phyloP scores from a whole-genome alignment of 352 stramenopile species.

The Phytophthora colocasiae region DNA sequence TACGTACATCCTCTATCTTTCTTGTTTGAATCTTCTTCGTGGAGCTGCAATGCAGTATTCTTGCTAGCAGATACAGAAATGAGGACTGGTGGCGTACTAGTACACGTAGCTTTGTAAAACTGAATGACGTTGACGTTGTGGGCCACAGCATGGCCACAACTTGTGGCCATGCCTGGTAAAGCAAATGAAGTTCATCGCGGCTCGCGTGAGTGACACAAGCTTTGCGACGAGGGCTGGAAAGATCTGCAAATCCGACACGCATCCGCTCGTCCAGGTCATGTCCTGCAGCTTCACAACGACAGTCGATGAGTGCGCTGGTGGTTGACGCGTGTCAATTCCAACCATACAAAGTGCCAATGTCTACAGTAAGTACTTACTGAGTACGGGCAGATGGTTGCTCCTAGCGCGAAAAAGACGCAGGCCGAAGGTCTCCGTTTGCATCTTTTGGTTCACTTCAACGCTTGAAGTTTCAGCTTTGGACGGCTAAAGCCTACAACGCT shows the following conservation, averaged over 20 bases:
- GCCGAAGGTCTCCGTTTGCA: conserved; percentile 9
- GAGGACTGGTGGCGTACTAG: too few relatives aligned
- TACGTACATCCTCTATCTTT: too few relatives aligned
- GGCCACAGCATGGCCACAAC: too few relatives aligned
- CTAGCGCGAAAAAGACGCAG: conserved; percentile 26
- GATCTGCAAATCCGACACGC: conserved; percentile 26
- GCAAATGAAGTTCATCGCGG: neutral
- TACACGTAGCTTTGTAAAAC: too few relatives aligned
- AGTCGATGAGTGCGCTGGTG: conserved; percentile 19
- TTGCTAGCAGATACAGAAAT: too few relatives aligned
- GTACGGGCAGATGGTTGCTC: conserved; percentile 19
- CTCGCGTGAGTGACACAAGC: conserved; percentile 8
- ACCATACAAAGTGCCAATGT: conserved; percentile 17
- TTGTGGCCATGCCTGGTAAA: neutral
- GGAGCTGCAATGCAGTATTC: too few relatives aligned
- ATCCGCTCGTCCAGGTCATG: conserved; percentile 27
- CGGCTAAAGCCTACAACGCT: neutral
- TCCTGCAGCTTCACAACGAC: conserved; percentile 5
- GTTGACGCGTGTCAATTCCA: conserved; percentile 18
- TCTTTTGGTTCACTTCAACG: neutral
- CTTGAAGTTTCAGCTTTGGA: conserved; percentile 24
- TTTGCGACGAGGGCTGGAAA: neutral
- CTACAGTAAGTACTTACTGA: too few relatives aligned
- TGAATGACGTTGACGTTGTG: too few relatives aligned
- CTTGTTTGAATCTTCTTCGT: too few relatives aligned